Evolutionary conservation across 2,329 filamentous ascomycete genomes (phyloP).

Genomic region (Colletotrichum orchidophilum): DNA sequence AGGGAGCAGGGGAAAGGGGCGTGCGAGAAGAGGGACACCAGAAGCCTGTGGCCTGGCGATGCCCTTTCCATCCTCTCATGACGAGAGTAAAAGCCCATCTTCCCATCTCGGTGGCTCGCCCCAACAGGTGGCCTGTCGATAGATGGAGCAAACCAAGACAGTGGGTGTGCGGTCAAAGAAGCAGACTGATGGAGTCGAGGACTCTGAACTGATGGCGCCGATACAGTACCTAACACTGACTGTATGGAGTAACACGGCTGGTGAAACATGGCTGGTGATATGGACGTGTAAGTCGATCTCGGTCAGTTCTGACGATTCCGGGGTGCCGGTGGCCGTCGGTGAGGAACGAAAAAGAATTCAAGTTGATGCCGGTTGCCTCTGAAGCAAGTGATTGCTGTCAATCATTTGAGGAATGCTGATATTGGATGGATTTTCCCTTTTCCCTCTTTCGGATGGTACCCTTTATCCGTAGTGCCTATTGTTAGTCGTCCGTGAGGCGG

Average conservation of each 20-base stretch:
- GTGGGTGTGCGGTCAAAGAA: neutral
- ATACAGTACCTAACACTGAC: conserved; percentile 29
- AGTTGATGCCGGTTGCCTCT: neutral
- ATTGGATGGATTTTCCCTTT: neutral
- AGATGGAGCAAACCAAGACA: conserved; percentile 17
- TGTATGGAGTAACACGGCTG: conserved; percentile 17
- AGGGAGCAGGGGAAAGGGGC: conserved; percentile 34
- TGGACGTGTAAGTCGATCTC: neutral
- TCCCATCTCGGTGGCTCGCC: neutral
- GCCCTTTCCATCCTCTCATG: neutral
- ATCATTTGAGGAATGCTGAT: conserved; percentile 6
- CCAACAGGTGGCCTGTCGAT: neutral
- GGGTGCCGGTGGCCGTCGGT: neutral
- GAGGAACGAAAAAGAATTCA: neutral
- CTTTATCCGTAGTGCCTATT: neutral
- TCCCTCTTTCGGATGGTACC: conserved; percentile 2
- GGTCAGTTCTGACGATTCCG: conserved; percentile 5
- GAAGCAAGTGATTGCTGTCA: neutral
- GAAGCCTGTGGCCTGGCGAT: conserved; percentile 18
- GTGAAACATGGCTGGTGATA: conserved; percentile 4
- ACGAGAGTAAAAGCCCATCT: neutral
- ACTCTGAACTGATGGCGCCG: neutral
- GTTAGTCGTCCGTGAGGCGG: neutral
- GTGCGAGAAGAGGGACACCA: conserved; percentile 5
- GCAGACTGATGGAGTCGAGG: neutral